A percentile compares a stretch with the other conserved stretches of the same genome.
Evolutionary conservation across 306 rosid species (phyloP).

Genomic region (Vicia villosa): DNA sequence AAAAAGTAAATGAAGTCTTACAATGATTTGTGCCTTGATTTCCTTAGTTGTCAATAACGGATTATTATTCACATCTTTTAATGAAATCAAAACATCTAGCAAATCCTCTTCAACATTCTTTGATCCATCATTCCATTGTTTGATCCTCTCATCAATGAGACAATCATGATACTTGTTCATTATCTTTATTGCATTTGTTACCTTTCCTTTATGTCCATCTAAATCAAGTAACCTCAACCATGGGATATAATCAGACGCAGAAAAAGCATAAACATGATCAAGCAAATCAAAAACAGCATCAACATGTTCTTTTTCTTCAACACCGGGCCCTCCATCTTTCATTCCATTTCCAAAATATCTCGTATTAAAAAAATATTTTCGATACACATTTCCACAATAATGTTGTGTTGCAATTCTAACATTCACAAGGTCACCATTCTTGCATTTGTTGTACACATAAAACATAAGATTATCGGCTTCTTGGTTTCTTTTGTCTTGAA

Average conservation of each 20-base stretch:
- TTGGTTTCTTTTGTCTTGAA: background rate
- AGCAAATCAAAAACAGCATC: background rate
- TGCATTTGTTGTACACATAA: slow-evolving; percentile 1
- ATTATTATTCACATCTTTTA: slow-evolving; percentile 27
- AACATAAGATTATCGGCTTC: background rate
- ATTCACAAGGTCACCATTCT: background rate
- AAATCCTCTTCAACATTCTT: slow-evolving; percentile 39
- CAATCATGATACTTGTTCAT: slow-evolving; percentile 41
- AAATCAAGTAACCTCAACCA: slow-evolving; percentile 40
- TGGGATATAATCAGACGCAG: background rate
- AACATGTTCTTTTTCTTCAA: background rate
- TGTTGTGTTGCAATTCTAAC: background rate
- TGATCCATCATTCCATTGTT: slow-evolving; percentile 41
- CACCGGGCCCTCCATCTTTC: slow-evolving; percentile 8
- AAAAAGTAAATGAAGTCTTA: background rate
- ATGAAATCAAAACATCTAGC: slow-evolving; percentile 47
- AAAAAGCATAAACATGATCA: background rate
- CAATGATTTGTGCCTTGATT: slow-evolving; percentile 57
- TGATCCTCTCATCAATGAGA: slow-evolving; percentile 33
- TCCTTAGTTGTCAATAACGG: slow-evolving; percentile 36
- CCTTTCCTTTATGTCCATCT: slow-evolving; percentile 33
- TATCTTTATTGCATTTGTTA: slow-evolving; percentile 29
- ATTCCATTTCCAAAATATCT: background rate
- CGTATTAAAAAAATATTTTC: background rate
- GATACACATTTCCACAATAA: background rate